These are phyloP conservation scores for Chrysanthemum lavandulifolium DNA, from an alignment of 129 eudicot genomes.

Conservation along the genomic window DNA sequence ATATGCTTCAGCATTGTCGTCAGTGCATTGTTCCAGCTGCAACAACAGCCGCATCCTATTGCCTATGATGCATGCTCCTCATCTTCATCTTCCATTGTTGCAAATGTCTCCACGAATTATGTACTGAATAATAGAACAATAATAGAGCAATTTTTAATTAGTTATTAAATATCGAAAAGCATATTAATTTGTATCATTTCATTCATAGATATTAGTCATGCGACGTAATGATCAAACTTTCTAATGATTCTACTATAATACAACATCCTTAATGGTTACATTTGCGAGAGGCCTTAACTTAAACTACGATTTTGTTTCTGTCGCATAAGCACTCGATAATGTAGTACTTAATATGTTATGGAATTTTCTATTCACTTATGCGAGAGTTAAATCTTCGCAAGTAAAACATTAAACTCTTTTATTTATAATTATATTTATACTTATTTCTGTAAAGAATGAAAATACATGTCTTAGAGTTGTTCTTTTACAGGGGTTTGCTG, in stretches of 20 bases:
- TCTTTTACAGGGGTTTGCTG: constrained; percentile 72
- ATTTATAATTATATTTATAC: background rate
- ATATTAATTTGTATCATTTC: too few relatives aligned
- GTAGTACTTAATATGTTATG: background rate
- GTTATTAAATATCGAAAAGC: too few relatives aligned
- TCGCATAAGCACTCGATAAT: background rate
- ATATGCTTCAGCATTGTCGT: too few relatives aligned
- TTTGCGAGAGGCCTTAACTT: background rate
- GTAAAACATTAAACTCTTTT: background rate
- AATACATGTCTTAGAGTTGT: constrained; percentile 7
- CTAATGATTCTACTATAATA: background rate
- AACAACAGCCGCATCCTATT: too few relatives aligned
- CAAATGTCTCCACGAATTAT: too few relatives aligned
- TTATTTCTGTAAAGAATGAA: background rate
- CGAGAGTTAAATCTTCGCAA: too few relatives aligned
- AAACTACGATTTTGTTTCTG: background rate
- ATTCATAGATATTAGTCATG: too few relatives aligned
- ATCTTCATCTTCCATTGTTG: too few relatives aligned
- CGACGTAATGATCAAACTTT: background rate
- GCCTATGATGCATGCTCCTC: too few relatives aligned
- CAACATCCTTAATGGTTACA: background rate
- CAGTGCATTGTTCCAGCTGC: too few relatives aligned
- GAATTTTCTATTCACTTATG: background rate
- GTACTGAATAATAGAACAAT: too few relatives aligned
- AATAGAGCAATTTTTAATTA: too few relatives aligned